Base-by-base conservation (phyloP, 2,329 filamentous ascomycete species). In the Botrytis paeoniae region DNA sequence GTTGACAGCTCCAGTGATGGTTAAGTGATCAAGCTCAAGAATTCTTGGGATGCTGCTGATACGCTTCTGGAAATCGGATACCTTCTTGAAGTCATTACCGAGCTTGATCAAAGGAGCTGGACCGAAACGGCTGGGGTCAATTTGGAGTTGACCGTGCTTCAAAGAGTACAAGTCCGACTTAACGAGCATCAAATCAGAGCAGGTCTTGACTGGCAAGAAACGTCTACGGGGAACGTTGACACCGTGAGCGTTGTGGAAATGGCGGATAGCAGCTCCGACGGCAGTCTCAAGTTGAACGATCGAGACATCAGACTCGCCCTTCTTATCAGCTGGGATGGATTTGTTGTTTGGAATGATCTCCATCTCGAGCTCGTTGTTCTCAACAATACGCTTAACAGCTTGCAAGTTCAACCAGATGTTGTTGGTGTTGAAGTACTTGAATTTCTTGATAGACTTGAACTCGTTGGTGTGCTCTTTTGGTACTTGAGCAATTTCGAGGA, bases 391-490 rank as follows among this genome's bases (percentile, higher is more conserved):
- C 92, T 98, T 98, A 86, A 99, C 93, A 79, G 96, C 96, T 83
- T 93, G 91, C 80, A 98, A 89, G 87, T 97, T 97, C 89, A 99
- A 93, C 96, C 96, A 99, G 86, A 99, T 98, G 90, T 99, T 99
- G 93, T 99, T 99, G 85, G 96, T 99, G 91, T 99, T 99, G 92
- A 99, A 99, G 91, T 99, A 99, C 89, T 97, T 98, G 92, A 99
- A 99, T 89, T 99, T 99, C 92, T 99, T 99, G 89, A 99, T 99
- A 66, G 95, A 98, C 91, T 99, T 99, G 93, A 99, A 99, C 87
- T 99, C 96, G 86, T 99, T 98, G 83, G 96, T 93, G 86, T 99
- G 96, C 88, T 99, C 94, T 91, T 98, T 99, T 85, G 96, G 96
- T 51, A 99, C 96, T 88, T 99, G 96, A 22, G 96, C 96, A 80